Evolutionary conservation across 2,329 filamentous ascomycete species (phyloP).

Genomic region (Sporothrix phasma): DNA sequence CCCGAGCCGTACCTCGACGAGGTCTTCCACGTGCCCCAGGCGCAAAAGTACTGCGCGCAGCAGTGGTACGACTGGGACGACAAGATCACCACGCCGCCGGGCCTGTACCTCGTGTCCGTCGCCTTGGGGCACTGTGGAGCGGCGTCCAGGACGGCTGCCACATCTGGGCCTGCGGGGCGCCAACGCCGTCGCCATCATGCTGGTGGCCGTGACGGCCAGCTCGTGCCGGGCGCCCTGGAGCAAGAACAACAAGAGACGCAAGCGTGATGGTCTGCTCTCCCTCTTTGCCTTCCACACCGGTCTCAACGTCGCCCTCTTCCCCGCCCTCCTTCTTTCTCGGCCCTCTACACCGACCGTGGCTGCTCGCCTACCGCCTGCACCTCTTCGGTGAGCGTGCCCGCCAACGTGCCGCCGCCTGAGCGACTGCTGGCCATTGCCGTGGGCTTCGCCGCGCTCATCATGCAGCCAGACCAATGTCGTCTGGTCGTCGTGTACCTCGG

Average conservation of each 20-base stretch:
- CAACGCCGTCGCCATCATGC: slow-evolving; percentile 36
- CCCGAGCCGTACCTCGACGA: slow-evolving; percentile 59
- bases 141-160: slow-evolving; percentile 14
- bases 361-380: slow-evolving; percentile 56
- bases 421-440: slow-evolving; percentile 40
- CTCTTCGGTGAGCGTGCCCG: slow-evolving; percentile 23
- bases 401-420: slow-evolving; percentile 26
- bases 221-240: slow-evolving; percentile 45
- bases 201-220: slow-evolving; percentile 37
- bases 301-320: slow-evolving; percentile 75
- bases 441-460: slow-evolving; percentile 58
- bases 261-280: slow-evolving; percentile 28
- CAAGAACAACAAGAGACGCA: slow-evolving; percentile 22
- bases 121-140: slow-evolving; percentile 12
- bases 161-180: slow-evolving; percentile 37
- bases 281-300: slow-evolving; percentile 49
- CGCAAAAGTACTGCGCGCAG: slow-evolving; percentile 72
- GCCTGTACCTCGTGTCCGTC: slow-evolving; percentile 38
- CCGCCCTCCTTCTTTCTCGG: slow-evolving; percentile 93
- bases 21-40: slow-evolving; percentile 82
- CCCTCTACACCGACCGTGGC: slow-evolving; percentile 81
- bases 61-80: slow-evolving; percentile 77
- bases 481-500: slow-evolving; percentile 77
- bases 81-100: slow-evolving; percentile 94
- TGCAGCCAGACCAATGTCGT: slow-evolving; percentile 96